Evolutionary conservation across 164 flowering plant genomes (phyloP), one percentile per base, ranked within the genome.

Genomic region (Tetracentron sinense): DNA sequence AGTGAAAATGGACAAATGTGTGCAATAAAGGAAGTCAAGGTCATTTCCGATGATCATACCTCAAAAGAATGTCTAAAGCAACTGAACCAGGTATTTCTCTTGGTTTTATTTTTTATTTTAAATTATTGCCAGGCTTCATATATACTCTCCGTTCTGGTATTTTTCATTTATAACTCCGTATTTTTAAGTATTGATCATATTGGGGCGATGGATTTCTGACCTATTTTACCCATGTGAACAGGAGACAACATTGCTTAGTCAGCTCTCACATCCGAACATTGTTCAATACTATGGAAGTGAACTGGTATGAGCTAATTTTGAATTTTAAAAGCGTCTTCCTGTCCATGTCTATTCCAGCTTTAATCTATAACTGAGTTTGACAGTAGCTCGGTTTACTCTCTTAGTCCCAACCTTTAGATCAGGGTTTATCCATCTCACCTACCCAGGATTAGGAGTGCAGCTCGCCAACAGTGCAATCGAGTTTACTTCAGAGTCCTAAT

Each of bases 1-100:
- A 92, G 98, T 81, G 92, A 81, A 61, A 83, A 71, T 58, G 96
- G 98, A 49, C 85, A 87, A 61, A 88, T 92, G 95, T 90, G 98
- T 70, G 98, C 98, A 11, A 92, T 92, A 72, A 92, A 92, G 62
- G 98, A 92, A 80, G 96, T 90, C 57, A 80, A 64, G 68, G 83
- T 86, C 57, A 77, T 85, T 60, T 77, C 85, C 19, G 96, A 92
- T 77, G 95, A 92, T 79, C 85, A 69, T 49, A 77, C 82, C 42
- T 88, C 96, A 20, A 88, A 71, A 79, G 96, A 92, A 70, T 78
- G 85, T 73, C 85, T 92, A 44, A 86, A 79, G 77, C 98, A 92
- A 74, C 77, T 92, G 62, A 85, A 86, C 65, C 97, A 90, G 88
- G 97, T 90, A 8, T 52, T n/a, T 54, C n/a, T 42, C 42, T 48